phyloP scores from a whole-genome alignment of 371 early-diverging fungal species.

The Lichtheimia hyalospora region DNA sequence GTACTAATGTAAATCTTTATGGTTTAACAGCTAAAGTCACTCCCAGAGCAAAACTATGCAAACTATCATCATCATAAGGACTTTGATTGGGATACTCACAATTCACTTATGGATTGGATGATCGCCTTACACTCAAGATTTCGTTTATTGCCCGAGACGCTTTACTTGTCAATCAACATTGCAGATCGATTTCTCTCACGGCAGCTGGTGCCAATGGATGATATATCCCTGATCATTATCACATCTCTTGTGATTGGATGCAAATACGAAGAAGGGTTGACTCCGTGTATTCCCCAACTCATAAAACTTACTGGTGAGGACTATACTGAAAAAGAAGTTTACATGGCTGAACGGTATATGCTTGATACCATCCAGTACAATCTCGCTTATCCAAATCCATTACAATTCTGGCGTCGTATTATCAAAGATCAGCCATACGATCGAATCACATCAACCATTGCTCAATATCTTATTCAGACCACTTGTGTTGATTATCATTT shows the following conservation, averaged over 20 bases:
- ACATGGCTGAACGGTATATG: conserved; percentile 84
- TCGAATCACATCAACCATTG: conserved; percentile 86
- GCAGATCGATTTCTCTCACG: conserved; percentile 96
- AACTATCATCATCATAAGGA: conserved; percentile 65
- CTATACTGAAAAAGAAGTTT: conserved; percentile 82
- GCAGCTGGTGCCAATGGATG: conserved; percentile 79
- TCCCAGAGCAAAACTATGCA: conserved; percentile 78
- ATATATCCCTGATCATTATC: conserved; percentile 97
- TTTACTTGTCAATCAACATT: conserved; percentile 94
- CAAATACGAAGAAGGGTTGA: conserved; percentile 96
- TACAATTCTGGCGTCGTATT: conserved; percentile 88
- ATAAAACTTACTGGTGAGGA: conserved; percentile 73
- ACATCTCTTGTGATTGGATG: conserved; percentile 92
- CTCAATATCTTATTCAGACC: conserved; percentile 97
- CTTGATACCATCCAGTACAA: conserved; percentile 80
- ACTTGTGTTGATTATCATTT: conserved; percentile 86
- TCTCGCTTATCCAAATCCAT: conserved; percentile 83
- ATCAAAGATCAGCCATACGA: conserved; percentile 90
- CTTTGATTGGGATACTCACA: conserved; percentile 91
- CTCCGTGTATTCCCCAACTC: conserved; percentile 62
- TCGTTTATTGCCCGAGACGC: conserved; percentile 91
- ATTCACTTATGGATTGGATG: conserved; percentile 78
- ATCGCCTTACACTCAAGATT: conserved; percentile 92
- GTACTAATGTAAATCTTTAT: too few species aligned
- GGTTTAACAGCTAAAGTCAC: not conserved